Base-by-base conservation (phyloP, 192 early-diverging fungal species). In the Chytriomyces confervae region DNA sequence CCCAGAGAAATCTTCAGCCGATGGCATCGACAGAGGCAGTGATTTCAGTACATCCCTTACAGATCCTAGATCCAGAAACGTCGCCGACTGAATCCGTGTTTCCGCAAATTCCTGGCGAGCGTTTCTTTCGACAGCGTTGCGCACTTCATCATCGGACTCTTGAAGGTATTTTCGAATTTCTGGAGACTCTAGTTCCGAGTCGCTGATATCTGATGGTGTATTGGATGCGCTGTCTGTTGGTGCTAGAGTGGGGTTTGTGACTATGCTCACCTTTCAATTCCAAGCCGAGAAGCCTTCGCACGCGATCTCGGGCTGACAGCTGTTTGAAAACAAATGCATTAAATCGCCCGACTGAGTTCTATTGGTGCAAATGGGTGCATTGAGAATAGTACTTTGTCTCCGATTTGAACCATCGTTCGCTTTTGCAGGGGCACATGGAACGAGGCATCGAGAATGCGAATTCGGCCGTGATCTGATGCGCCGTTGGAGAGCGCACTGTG, bases 11-110 rank as follows among this genome's bases (percentile, higher is more conserved):
- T 78, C 77, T 24, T 57, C 45, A 13, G 47, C 29, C 16, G n/a
- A 7, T n/a, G 77, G 77, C 24, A 62, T 13, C 7, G 44, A 43
- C 11, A 62, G 47, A 5, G 77, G 77, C 18, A 53, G 61, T 16
- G 77, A 47, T 45, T 49, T 69, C 23, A 78, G 68, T n/a, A 53
- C 13, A 62, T 78, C 77, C 7, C 77, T 18, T 13, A 78, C 8
- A 20, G 20, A 16, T 9, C 27, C 69, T n/a, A 78, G 23, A 46
- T 78, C 66, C 10, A 78, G 62, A 46, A 78, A 78, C 9, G 20
- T 18, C 2, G 77, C 43, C 5, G n/a, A 43, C 68, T 78, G 61
- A 65, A n/a, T 24, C 10, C 27, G 63, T 65, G 13, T 24, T 27
- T 36, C 10, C 16, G 29, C 20, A 65, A 68, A 68, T 48, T 46